phyloP scores from a whole-genome alignment of 805 yeast genomes.

The Helenozyma baotianmanensis region DNA sequence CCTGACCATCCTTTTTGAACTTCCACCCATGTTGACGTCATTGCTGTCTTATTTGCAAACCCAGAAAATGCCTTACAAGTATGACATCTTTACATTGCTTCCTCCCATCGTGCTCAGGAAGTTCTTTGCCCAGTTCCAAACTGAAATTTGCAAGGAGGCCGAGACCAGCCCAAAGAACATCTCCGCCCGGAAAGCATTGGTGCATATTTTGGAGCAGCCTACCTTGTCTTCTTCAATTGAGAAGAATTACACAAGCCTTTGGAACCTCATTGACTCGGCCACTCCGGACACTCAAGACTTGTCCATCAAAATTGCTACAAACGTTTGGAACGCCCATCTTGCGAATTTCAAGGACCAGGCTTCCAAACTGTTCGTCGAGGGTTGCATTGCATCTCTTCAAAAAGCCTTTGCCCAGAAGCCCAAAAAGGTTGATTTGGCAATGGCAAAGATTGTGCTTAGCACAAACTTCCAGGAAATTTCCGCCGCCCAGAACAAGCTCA shows the following conservation, averaged over 20 bases:
- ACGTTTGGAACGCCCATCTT: slow-evolving; percentile 13
- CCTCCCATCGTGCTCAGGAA: slow-evolving; percentile 9
- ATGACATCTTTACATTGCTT: slow-evolving; percentile 4
- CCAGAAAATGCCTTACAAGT: background rate
- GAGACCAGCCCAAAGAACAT: slow-evolving; percentile 1
- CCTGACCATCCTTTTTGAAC: slow-evolving; percentile 8
- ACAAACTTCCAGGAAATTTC: too few relatives aligned
- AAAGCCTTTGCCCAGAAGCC: background rate
- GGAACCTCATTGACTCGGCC: slow-evolving; percentile 11
- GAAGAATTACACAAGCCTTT: slow-evolving; percentile 25
- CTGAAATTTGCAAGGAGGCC: slow-evolving; percentile 1
- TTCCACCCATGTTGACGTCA: slow-evolving; percentile 4
- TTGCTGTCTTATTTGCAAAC: slow-evolving; percentile 4
- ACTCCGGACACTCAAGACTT: slow-evolving; percentile 1
- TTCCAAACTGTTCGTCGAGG: slow-evolving; percentile 4
- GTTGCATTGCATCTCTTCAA: background rate
- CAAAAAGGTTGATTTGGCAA: slow-evolving; percentile 4
- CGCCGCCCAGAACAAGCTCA: too few relatives aligned
- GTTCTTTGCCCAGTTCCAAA: slow-evolving; percentile 6
- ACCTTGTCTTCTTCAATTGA: slow-evolving; percentile 54
- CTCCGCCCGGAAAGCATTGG: slow-evolving; percentile 21
- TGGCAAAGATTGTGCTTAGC: slow-evolving; percentile 5
- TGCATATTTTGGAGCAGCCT: slow-evolving; percentile 44
- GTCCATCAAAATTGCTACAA: slow-evolving; percentile 4
- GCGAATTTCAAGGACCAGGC: slow-evolving; percentile 15